Conservation (phyloP, 2,329 filamentous ascomycete species). For the Colletotrichum simmondsii region DNA sequence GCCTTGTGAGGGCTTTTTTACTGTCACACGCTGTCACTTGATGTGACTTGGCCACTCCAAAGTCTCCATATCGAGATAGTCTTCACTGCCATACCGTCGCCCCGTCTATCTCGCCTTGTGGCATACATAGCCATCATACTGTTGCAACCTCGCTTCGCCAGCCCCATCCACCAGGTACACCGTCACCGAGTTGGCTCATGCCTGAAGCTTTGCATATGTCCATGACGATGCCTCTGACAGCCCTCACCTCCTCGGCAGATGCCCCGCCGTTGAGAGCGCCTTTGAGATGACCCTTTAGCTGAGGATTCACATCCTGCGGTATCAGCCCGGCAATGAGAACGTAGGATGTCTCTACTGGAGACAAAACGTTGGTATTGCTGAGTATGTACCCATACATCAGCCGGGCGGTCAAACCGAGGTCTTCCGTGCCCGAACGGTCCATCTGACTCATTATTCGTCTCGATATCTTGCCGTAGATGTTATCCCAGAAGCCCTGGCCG, state of each 20-base stretch:
- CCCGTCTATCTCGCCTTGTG: neutral
- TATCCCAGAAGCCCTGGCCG: constrained; percentile 58
- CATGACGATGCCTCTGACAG: constrained; percentile 57
- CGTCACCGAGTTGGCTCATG: constrained; percentile 52
- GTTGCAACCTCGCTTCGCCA: constrained; percentile 58
- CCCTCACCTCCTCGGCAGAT: constrained; percentile 58
- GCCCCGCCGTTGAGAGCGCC: constrained; percentile 62
- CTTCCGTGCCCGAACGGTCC: constrained; percentile 60
- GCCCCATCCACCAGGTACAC: constrained; percentile 52
- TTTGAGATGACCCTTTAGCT: constrained; percentile 63
- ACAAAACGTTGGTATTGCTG: constrained; percentile 58
- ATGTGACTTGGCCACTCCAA: too few relatives aligned
- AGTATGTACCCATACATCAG: constrained; percentile 62
- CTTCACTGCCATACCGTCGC: neutral
- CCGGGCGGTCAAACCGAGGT: constrained; percentile 58
- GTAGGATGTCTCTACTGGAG: constrained; percentile 58
- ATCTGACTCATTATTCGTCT: constrained; percentile 58
- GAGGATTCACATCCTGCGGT: constrained; percentile 64
- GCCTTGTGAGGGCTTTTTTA: neutral
- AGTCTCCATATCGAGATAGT: too few relatives aligned
- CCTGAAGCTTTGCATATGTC: constrained; percentile 58
- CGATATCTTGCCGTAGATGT: constrained; percentile 61
- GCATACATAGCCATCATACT: constrained; percentile 41
- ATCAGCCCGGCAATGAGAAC: constrained; percentile 62
- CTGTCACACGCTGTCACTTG: too few relatives aligned